These are phyloP conservation scores for Xylaria longipes DNA, from an alignment of 495 filamentous ascomycete species.

Conservation along the genomic window DNA sequence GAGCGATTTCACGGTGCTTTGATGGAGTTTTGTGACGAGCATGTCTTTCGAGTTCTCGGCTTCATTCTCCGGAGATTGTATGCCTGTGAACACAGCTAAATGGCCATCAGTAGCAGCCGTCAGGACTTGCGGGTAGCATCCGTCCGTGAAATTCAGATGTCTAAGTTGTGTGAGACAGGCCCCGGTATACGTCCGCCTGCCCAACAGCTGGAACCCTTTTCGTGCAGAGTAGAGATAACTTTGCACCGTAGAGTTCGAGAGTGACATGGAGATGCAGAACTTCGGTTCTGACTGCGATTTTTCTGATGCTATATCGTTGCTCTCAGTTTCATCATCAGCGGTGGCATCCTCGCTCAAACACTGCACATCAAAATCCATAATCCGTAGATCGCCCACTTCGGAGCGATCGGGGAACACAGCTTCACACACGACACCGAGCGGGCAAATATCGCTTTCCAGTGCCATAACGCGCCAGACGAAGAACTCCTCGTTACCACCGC, in stretches of 20 bases:
- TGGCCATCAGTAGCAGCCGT: slow-evolving; percentile 56
- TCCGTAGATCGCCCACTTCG: slow-evolving; percentile 72
- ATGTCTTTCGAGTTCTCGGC: not conserved
- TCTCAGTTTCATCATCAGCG: not conserved
- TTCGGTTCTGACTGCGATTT: slow-evolving; percentile 24
- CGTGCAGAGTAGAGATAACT: slow-evolving; percentile 64
- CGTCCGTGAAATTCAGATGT: slow-evolving; percentile 50
- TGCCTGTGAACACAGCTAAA: slow-evolving; percentile 46
- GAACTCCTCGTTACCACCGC: slow-evolving; percentile 86
- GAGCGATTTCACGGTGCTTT: slow-evolving; percentile 74
- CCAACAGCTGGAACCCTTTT: slow-evolving; percentile 60
- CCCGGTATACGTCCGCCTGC: slow-evolving; percentile 70
- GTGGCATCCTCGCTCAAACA: slow-evolving; percentile 23
- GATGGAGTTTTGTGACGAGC: slow-evolving; percentile 63
- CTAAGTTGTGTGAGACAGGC: slow-evolving; percentile 77
- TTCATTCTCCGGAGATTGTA: not conserved
- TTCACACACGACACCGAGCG: slow-evolving; percentile 63
- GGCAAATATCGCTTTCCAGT: slow-evolving; percentile 59
- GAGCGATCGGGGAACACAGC: slow-evolving; percentile 65
- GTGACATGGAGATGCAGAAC: slow-evolving; percentile 68
- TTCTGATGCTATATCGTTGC: not conserved
- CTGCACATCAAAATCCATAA: slow-evolving; percentile 71
- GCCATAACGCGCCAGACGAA: slow-evolving; percentile 75
- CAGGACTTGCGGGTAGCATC: slow-evolving; percentile 52
- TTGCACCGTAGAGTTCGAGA: slow-evolving; percentile 80